These are phyloP conservation scores for Ascochyta viciae-villosae DNA, from an alignment of 2,329 filamentous ascomycete genomes.

Conservation along the genomic window DNA sequence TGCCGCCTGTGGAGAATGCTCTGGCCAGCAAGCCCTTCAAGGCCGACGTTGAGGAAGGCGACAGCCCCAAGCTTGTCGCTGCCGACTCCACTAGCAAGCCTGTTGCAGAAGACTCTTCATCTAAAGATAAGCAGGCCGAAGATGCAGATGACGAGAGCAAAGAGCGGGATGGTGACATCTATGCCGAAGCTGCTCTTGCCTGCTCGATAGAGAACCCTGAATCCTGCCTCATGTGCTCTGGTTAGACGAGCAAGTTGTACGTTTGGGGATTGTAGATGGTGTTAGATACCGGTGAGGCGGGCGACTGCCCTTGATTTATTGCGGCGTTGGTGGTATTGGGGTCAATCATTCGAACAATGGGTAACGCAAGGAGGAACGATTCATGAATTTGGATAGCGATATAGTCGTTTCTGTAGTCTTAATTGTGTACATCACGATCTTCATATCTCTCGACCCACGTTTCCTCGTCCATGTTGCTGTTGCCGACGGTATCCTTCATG, in stretches of 20 bases:
- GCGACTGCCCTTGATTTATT: slow-evolving; percentile 25
- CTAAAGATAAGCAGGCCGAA: slow-evolving; percentile 71
- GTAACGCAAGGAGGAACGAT: slow-evolving; percentile 30
- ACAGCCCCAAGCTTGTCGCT: slow-evolving; percentile 78
- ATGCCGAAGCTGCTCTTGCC: slow-evolving; percentile 86
- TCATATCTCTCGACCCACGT: not conserved
- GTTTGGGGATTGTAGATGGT: slow-evolving; percentile 9
- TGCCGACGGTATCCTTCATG: slow-evolving; percentile 4
- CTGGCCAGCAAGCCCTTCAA: slow-evolving; percentile 73
- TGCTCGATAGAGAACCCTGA: slow-evolving; percentile 99
- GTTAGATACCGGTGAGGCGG: slow-evolving; percentile 22
- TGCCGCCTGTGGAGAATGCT: slow-evolving; percentile 61
- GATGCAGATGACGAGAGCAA: slow-evolving; percentile 75
- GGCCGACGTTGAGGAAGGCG: slow-evolving; percentile 77
- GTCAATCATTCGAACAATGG: slow-evolving; percentile 16
- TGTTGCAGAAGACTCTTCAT: slow-evolving; percentile 66
- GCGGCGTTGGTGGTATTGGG: slow-evolving; percentile 15
- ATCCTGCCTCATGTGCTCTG: slow-evolving; percentile 95
- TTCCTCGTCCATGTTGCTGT: not conserved
- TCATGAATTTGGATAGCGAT: slow-evolving; percentile 30
- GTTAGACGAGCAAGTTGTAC: slow-evolving; percentile 59
- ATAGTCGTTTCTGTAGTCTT: slow-evolving; percentile 17
- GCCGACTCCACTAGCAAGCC: slow-evolving; percentile 70
- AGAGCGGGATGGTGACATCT: slow-evolving; percentile 88
- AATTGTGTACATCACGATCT: slow-evolving; percentile 18